These are phyloP conservation scores for Geranium brycei DNA, from an alignment of 345 rosid species.

Conservation along the genomic window DNA sequence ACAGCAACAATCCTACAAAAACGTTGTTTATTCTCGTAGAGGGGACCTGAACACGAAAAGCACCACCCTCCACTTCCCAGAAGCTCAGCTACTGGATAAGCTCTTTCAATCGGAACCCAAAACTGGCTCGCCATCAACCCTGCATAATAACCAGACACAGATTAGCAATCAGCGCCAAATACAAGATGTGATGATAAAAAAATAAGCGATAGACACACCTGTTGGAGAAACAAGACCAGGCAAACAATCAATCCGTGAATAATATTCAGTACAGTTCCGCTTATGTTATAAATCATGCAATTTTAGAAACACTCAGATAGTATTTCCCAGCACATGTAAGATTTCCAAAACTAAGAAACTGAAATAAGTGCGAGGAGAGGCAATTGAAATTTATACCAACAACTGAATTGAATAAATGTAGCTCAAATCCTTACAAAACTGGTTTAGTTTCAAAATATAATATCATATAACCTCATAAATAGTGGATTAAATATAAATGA, in stretches of 20 bases:
- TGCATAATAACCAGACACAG: not conserved
- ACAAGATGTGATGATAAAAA: too few relatives aligned
- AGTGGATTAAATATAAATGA: too few relatives aligned
- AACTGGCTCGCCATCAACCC: not conserved
- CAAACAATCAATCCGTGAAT: not conserved
- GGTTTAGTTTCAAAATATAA: too few relatives aligned
- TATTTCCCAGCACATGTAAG: too few relatives aligned
- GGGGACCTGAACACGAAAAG: conserved; percentile 19
- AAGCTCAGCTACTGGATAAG: not conserved
- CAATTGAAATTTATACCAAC: too few relatives aligned
- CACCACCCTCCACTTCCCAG: not conserved
- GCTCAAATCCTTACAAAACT: too few relatives aligned
- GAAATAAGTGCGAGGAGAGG: too few relatives aligned
- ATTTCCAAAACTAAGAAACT: too few relatives aligned
- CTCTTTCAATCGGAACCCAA: not conserved
- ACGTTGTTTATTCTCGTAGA: not conserved
- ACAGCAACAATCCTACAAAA: too few relatives aligned
- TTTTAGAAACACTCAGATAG: not conserved
- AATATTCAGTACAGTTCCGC: not conserved
- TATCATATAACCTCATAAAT: too few relatives aligned
- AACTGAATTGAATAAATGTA: too few relatives aligned
- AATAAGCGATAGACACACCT: not conserved
- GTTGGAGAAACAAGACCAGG: not conserved
- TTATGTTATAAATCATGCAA: not conserved
- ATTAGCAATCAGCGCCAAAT: not conserved